phyloP scores from a whole-genome alignment of 164 flowering plant species.

The Liriodendron chinense region DNA sequence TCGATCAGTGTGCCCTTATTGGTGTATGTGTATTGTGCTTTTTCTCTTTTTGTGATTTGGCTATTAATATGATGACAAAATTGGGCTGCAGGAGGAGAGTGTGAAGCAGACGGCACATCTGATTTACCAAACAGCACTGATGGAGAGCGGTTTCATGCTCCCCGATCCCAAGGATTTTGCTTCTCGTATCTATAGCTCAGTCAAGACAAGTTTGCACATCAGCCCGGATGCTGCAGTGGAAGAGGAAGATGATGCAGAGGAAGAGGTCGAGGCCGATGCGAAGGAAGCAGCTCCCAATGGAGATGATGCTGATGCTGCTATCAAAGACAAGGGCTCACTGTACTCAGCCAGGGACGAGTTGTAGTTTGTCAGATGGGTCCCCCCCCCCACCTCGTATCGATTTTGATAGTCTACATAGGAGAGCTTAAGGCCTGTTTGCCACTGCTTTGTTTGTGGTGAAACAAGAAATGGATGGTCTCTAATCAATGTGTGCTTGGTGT shows the following conservation, averaged over 20 bases:
- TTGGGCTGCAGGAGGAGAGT: constrained; percentile 54
- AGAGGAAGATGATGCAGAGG: constrained; percentile 70
- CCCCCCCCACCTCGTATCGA: background rate
- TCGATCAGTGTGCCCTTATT: background rate
- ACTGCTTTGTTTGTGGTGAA: background rate
- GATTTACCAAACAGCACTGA: constrained; percentile 87
- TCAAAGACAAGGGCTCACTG: constrained; percentile 36
- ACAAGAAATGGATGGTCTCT: background rate
- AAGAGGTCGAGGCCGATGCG: constrained; percentile 28
- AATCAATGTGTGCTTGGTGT: too few relatives aligned
- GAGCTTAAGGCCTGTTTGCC: background rate
- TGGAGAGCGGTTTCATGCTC: constrained; percentile 87
- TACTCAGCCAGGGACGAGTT: constrained; percentile 38
- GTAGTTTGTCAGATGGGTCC: constrained; percentile 29
- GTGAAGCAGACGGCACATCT: constrained; percentile 78
- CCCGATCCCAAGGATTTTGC: constrained; percentile 88
- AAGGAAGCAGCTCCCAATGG: constrained; percentile 28
- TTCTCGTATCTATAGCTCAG: constrained; percentile 64
- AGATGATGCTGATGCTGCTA: constrained; percentile 20
- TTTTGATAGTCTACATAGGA: constrained; percentile 3
- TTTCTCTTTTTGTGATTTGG: background rate
- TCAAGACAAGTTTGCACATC: constrained; percentile 70
- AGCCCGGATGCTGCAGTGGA: constrained; percentile 75
- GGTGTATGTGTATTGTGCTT: background rate
- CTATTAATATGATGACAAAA: background rate